These are phyloP conservation scores for Sphagnum tenellum DNA, from an alignment of 225 moss, liverwort and hornwort species.

Conservation along the genomic window DNA sequence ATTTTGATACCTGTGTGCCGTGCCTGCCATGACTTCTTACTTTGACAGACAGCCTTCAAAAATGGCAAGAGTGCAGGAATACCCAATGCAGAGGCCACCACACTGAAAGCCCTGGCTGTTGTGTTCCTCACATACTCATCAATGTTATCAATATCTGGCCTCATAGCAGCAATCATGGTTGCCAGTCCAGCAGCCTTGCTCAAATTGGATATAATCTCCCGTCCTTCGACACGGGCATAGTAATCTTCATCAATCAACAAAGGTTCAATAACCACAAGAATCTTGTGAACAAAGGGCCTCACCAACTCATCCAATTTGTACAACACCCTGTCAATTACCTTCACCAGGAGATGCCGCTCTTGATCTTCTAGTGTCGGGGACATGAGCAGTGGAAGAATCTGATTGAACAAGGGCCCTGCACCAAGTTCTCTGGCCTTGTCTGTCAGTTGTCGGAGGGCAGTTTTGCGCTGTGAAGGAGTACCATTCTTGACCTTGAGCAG, in stretches of 20 bases:
- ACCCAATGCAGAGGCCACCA: slow-evolving; percentile 95
- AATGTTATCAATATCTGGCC: slow-evolving; percentile 97
- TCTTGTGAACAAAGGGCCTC: slow-evolving; percentile 96
- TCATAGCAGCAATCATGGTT: slow-evolving; percentile 99
- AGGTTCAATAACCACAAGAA: slow-evolving; percentile 96
- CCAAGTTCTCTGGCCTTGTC: slow-evolving; percentile 98
- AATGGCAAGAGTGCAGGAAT: slow-evolving; percentile 95
- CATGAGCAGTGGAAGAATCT: slow-evolving; percentile 96
- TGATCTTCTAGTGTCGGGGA: slow-evolving; percentile 99
- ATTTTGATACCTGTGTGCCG: slow-evolving; percentile 99
- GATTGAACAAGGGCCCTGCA: slow-evolving; percentile 90
- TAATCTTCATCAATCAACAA: slow-evolving; percentile 98
- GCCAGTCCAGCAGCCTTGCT: slow-evolving; percentile 99
- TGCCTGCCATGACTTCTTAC: slow-evolving; percentile 99
- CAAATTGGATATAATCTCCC: slow-evolving; percentile 95
- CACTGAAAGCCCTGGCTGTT: slow-evolving; percentile 97
- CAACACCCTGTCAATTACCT: slow-evolving; percentile 96
- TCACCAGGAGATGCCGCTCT: slow-evolving; percentile 94
- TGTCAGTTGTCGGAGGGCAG: slow-evolving; percentile 86
- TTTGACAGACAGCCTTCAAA: slow-evolving; percentile 96
- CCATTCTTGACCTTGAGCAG: slow-evolving; percentile 97
- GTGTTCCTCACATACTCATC: slow-evolving; percentile 98
- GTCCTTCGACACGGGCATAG: slow-evolving; percentile 94
- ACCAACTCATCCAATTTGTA: slow-evolving; percentile 98
- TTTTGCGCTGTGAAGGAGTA: slow-evolving; percentile 93